Evolutionary conservation across 345 rosid species (phyloP), one percentile per base, ranked within the genome.

Genomic region (Isatis tinctoria): DNA sequence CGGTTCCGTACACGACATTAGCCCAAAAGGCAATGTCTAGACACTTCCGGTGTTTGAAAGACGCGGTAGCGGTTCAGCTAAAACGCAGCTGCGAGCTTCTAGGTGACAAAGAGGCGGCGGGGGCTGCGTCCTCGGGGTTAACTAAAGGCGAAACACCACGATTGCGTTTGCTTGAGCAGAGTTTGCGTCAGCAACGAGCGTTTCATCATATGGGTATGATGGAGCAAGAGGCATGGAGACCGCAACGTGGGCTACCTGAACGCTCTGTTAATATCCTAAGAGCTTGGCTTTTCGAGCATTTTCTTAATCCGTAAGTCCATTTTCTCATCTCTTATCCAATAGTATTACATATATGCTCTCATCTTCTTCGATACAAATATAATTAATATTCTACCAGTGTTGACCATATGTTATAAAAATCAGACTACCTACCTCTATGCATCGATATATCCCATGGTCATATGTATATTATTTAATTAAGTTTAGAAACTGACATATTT

Each of bases 21-120:
- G 99, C 99, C 30, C 88, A 90, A 1, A 96, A 89, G 83, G 99
- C 99, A 61, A 96, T 96, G 98, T 96, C 99, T 71, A 85, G 94
- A 79, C 99, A 96, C 67, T 96, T 96, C 60, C 83, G 99, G 60
- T 88, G 98, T 75, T 76, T 96, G 26, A 87, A 91, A 74, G 99
- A 96, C 26, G 97, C 97, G 47, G 79, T 96, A 2, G 87, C 83
- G 53, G 59, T 52, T 70, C 99, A 96, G 73, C 88, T 92, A 43
- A 88, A 85, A 52, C 90, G 85, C 0, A 92, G 94, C 3, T 87
- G 85, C 76, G 91, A 89, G 69, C 91, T 91, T 52, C 79, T 89
- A 90, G 99, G 99, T 0, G 80, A 77, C 4, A 97, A 90, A 78
- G 92, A 96, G 69, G 96, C 90, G 22, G 84, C 87, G 0, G 80